phyloP scores from a whole-genome alignment of 805 yeast species.

The Zygosaccharomyces gambellarensis region DNA sequence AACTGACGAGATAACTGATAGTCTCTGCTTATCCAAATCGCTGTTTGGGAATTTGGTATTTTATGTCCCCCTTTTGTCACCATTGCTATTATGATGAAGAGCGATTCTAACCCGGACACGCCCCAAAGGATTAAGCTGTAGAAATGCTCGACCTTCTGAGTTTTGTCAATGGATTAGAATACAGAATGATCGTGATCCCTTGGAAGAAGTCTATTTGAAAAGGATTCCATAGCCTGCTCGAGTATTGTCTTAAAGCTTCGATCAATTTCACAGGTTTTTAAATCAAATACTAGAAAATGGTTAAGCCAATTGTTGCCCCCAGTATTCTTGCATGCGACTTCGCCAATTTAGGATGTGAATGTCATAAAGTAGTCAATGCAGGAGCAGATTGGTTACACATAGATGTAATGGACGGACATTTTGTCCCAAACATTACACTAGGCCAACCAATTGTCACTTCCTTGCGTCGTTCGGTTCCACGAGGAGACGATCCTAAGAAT shows the following conservation, averaged over 20 bases:
- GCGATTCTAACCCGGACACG: constrained; percentile 3
- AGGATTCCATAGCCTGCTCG: too few relatives aligned
- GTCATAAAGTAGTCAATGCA: constrained; percentile 70
- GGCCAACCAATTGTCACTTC: constrained; percentile 87
- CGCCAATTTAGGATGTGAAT: constrained; percentile 81
- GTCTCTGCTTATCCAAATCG: neutral
- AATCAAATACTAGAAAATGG: constrained; percentile 41
- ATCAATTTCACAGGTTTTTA: too few relatives aligned
- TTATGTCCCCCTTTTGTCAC: neutral
- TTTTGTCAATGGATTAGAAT: neutral
- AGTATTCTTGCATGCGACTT: constrained; percentile 91
- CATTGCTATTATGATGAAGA: neutral
- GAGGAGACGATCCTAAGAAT: constrained; percentile 41
- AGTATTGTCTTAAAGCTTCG: too few relatives aligned
- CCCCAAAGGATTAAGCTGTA: neutral
- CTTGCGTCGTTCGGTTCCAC: constrained; percentile 72
- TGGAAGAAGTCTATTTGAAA: too few relatives aligned
- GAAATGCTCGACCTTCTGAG: neutral
- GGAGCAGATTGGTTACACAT: constrained; percentile 97
- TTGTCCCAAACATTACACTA: constrained; percentile 92
- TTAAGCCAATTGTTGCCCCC: constrained; percentile 84
- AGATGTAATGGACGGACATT: constrained; percentile 98
- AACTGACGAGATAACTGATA: too few relatives aligned
- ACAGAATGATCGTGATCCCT: too few relatives aligned
- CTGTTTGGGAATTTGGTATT: neutral